Evolutionary conservation across 2,329 filamentous ascomycete genomes (phyloP).

Genomic region (Elsinoe ampelina): DNA sequence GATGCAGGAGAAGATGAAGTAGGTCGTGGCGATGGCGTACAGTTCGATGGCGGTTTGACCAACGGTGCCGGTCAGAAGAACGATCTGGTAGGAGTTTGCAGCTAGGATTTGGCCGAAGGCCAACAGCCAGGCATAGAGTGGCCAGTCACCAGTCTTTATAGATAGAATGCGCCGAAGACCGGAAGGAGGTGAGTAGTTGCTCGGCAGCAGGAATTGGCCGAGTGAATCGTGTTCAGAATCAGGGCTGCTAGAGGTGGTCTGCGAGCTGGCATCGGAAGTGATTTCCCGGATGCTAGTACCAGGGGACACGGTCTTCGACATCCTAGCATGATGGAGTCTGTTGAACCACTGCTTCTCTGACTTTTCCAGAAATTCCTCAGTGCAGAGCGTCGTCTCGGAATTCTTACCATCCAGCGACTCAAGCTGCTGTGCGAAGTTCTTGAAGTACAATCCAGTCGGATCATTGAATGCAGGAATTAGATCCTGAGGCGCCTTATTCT

Average conservation of each 20-base stretch:
- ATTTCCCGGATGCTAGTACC: constrained; percentile 23
- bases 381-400: constrained; percentile 51
- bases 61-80: constrained; percentile 54
- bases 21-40: constrained; percentile 52
- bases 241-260: constrained; percentile 34
- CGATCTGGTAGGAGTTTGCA: constrained; percentile 59
- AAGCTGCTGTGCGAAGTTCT: constrained; percentile 49
- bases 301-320: constrained; percentile 39
- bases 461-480: constrained; percentile 61
- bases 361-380: constrained; percentile 55
- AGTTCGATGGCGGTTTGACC: constrained; percentile 51
- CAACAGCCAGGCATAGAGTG: constrained; percentile 52
- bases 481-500: constrained; percentile 54
- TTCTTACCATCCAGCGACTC: constrained; percentile 47
- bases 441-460: constrained; percentile 52
- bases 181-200: constrained; percentile 47
- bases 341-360: constrained; percentile 61
- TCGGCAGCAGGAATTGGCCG: constrained; percentile 48
- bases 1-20: constrained; percentile 47
- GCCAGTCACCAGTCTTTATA: constrained; percentile 53
- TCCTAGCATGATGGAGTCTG: constrained; percentile 48
- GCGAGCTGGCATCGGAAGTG: constrained; percentile 34
- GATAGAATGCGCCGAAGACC: constrained; percentile 48
- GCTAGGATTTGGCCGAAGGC: constrained; percentile 55
- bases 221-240: constrained; percentile 30